phyloP scores from a whole-genome alignment of 768 basidiomycete species.

The Ramaria rubella region DNA sequence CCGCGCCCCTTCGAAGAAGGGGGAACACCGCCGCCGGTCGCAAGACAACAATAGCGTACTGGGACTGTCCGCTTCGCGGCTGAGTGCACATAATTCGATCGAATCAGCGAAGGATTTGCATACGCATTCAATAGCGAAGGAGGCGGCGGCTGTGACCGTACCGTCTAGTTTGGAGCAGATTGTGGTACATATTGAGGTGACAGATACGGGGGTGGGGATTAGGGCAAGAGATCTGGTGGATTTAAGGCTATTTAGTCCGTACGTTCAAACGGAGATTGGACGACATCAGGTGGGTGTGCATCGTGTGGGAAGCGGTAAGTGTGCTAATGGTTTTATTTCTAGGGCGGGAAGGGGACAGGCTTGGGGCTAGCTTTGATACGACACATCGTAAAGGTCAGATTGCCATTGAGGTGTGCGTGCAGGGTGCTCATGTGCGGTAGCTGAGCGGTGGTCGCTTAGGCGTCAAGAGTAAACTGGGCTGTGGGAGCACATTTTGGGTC shows the following conservation, averaged over 20 bases:
- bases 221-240: slow-evolving; percentile 51
- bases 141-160: slow-evolving; percentile 23
- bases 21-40: background rate
- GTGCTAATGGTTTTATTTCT: background rate
- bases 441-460: slow-evolving; percentile 69
- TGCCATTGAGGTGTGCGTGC: too few relatives aligned
- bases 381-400: slow-evolving; percentile 55
- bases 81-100: slow-evolving; percentile 46
- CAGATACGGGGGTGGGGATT: slow-evolving; percentile 54
- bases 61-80: slow-evolving; percentile 24
- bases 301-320: background rate
- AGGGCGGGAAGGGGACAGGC: slow-evolving; percentile 51
- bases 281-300: background rate
- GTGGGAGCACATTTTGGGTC: slow-evolving; percentile 87
- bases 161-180: slow-evolving; percentile 58
- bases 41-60: background rate
- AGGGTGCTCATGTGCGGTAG: background rate
- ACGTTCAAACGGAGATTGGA: slow-evolving; percentile 7
- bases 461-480: slow-evolving; percentile 41
- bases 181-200: slow-evolving; percentile 76
- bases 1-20: slow-evolving; percentile 14
- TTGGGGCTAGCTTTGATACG: slow-evolving; percentile 70
- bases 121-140: background rate
- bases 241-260: slow-evolving; percentile 47
- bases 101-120: slow-evolving; percentile 18